These are phyloP conservation scores for Phytophthora brassicae DNA, from an alignment of 352 stramenopile genomes.

Conservation along the genomic window DNA sequence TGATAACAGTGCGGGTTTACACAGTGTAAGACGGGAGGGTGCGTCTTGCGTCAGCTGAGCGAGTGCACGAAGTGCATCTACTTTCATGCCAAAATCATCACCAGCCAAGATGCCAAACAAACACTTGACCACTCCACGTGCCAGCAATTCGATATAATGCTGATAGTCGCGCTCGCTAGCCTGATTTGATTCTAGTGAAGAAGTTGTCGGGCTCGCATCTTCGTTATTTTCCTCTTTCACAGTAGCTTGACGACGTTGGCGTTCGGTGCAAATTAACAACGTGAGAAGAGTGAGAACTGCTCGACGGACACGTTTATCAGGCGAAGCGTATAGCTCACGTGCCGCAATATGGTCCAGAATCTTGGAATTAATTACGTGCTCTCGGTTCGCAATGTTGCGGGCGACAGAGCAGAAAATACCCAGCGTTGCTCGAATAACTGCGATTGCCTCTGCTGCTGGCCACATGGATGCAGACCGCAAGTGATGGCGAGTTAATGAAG, in stretches of 20 bases:
- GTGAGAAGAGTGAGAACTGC: conserved; percentile 61
- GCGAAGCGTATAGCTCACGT: conserved; percentile 53
- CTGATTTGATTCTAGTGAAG: background rate
- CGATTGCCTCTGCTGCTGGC: conserved; percentile 18
- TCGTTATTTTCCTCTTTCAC: background rate
- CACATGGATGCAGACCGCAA: conserved; percentile 17
- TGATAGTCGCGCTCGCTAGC: conserved; percentile 49
- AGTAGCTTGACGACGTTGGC: conserved; percentile 28
- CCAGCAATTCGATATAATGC: conserved; percentile 74
- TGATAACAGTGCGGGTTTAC: conserved; percentile 61
- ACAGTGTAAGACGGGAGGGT: conserved; percentile 66
- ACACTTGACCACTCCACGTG: conserved; percentile 70
- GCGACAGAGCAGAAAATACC: conserved; percentile 65
- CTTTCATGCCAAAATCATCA: conserved; percentile 75
- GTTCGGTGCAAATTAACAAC: conserved; percentile 59
- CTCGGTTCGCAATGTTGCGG: conserved; percentile 52
- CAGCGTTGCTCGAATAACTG: conserved; percentile 45
- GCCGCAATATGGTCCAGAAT: conserved; percentile 58
- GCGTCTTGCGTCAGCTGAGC: conserved; percentile 66
- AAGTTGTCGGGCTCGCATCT: background rate
- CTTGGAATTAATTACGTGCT: conserved; percentile 66
- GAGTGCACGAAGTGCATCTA: conserved; percentile 66
- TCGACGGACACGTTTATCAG: conserved; percentile 62
- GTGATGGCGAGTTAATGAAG: conserved; percentile 10
- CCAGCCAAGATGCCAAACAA: conserved; percentile 67